Evolutionary conservation across 805 yeast genomes (phyloP).

Genomic region (Candida gorgasii): DNA sequence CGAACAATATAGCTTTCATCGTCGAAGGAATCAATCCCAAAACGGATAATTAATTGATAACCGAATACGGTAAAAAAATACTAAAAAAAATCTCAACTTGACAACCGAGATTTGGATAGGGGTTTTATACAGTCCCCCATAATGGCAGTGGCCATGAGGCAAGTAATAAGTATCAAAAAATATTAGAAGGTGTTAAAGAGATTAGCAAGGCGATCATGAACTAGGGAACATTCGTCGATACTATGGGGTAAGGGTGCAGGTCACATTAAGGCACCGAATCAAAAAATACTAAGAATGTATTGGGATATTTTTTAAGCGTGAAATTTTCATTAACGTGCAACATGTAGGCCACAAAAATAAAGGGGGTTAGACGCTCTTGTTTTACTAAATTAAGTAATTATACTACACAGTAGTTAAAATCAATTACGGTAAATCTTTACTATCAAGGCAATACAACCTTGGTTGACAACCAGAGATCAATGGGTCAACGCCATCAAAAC

Average conservation of each 20-base stretch:
- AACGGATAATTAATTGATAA: constrained; percentile 15
- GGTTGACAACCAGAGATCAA: neutral
- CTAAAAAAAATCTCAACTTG: constrained; percentile 1
- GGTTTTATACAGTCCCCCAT: too few relatives aligned
- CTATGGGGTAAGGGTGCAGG: neutral
- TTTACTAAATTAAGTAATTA: constrained; percentile 2
- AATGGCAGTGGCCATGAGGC: too few relatives aligned
- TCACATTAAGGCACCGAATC: constrained; percentile 1
- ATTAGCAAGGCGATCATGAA: neutral
- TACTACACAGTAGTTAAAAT: constrained; percentile 1
- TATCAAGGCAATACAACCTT: neutral
- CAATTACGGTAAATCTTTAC: too few relatives aligned
- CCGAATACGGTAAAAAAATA: neutral
- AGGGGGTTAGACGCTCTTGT: constrained; percentile 2
- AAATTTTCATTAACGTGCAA: constrained; percentile 5
- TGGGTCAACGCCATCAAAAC: too few relatives aligned
- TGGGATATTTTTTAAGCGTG: neutral
- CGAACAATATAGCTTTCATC: neutral
- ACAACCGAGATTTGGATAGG: too few relatives aligned
- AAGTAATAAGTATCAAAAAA: too few relatives aligned
- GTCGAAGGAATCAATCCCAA: constrained; percentile 8
- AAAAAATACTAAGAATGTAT: constrained; percentile 2
- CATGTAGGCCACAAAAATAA: constrained; percentile 4
- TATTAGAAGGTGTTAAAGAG: too few relatives aligned
- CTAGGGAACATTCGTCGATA: neutral